Conservation (phyloP, 1,284 basidiomycete genomes). For the Exsudoporus floridanus region DNA sequence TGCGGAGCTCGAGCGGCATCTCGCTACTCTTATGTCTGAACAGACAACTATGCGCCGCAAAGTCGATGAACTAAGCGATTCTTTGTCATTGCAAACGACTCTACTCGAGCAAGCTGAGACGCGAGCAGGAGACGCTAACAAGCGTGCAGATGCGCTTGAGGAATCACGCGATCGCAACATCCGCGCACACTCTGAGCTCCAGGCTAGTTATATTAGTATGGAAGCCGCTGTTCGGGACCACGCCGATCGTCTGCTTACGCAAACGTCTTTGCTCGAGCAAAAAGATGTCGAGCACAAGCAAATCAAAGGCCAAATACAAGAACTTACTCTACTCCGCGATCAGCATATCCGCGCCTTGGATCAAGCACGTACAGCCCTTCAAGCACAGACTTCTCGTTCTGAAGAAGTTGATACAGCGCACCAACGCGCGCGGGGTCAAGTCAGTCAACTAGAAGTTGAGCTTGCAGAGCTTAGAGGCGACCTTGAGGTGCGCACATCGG, state of each 20-base stretch:
- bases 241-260: constrained; percentile 69
- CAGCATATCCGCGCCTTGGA: constrained; percentile 86
- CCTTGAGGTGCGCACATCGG: constrained; percentile 68
- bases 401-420: constrained; percentile 81
- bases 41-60: constrained; percentile 69
- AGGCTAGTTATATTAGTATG: constrained; percentile 59
- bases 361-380: constrained; percentile 78
- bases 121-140: constrained; percentile 75
- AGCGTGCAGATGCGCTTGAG: constrained; percentile 82
- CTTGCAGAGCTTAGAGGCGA: constrained; percentile 77
- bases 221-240: constrained; percentile 80
- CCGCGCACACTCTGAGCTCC: constrained; percentile 73
- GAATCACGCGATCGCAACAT: constrained; percentile 71
- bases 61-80: constrained; percentile 71
- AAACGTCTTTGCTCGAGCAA: constrained; percentile 76
- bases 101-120: constrained; percentile 81
- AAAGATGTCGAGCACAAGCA: constrained; percentile 77
- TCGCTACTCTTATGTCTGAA: constrained; percentile 67
- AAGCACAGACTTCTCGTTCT: constrained; percentile 73
- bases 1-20: constrained; percentile 76
- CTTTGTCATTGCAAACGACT: constrained; percentile 72
- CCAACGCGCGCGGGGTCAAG: constrained; percentile 64
- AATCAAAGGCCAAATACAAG: constrained; percentile 69
- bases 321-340: constrained; percentile 66
- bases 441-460: constrained; percentile 69